Conservation (phyloP, 371 early-diverging fungal species). For the Syncephalastrum contaminatum region DNA sequence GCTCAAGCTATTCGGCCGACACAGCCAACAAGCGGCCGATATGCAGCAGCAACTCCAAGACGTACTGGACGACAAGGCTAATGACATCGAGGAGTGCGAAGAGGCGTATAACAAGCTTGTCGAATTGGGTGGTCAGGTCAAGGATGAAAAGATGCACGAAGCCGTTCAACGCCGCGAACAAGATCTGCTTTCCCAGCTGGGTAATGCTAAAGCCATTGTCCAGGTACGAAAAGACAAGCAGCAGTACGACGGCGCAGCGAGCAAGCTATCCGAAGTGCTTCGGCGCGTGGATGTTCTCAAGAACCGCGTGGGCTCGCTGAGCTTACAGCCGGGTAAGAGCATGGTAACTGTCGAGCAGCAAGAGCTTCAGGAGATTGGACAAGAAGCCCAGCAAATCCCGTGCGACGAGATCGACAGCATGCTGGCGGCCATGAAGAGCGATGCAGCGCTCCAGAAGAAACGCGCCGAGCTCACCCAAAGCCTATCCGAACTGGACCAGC, state of each 20-base stretch:
- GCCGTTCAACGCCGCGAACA: constrained; percentile 20
- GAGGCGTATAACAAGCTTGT: background rate
- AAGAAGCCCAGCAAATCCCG: constrained; percentile 19
- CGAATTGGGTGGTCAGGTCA: no score
- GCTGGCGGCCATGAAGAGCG: constrained; percentile 8
- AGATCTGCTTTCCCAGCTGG: constrained; percentile 26
- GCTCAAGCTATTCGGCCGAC: no score
- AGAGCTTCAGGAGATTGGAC: constrained; percentile 28
- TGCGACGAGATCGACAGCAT: constrained; percentile 23
- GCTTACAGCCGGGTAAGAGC: constrained; percentile 31
- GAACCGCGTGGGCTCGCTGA: constrained; percentile 37
- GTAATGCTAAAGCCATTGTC: constrained; percentile 27
- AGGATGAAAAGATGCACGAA: constrained; percentile 13
- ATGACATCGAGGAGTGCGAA: no score
- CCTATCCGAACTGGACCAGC: constrained; percentile 13
- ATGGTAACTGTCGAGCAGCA: constrained; percentile 24
- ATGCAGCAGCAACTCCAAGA: no score
- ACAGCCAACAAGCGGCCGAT: no score
- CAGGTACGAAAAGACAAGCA: constrained; percentile 27
- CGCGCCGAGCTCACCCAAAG: constrained; percentile 20
- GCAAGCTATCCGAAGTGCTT: constrained; percentile 33
- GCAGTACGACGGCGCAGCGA: constrained; percentile 26
- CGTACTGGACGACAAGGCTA: no score
- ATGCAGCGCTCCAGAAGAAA: constrained; percentile 15
- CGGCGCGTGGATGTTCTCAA: constrained; percentile 40